A percentile compares a stretch with the other conserved stretches of the same genome.
Conservation (phyloP, 352 stramenopile genomes). For the Phytophthora megakarya region DNA sequence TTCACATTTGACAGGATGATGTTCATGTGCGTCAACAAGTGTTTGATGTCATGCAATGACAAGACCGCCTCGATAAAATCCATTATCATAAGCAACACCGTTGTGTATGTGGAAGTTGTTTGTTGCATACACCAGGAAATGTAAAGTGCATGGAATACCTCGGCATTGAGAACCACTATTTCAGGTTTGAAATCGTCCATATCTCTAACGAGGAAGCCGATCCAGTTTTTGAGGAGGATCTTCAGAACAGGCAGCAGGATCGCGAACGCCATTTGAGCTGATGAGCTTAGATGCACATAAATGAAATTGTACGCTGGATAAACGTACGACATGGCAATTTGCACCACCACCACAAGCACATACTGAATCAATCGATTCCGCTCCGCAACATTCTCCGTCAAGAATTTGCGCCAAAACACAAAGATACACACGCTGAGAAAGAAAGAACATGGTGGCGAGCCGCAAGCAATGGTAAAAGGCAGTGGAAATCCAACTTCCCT, state of each 20-base stretch:
- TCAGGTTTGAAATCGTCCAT: constrained; percentile 35
- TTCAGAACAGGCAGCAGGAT: constrained; percentile 30
- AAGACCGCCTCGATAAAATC: constrained; percentile 24
- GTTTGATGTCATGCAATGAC: constrained; percentile 5
- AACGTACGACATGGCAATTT: constrained; percentile 27
- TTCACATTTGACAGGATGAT: not conserved
- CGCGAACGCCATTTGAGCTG: constrained; percentile 15
- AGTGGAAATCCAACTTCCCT: constrained; percentile 31
- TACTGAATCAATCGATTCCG: constrained; percentile 14
- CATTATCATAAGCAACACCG: constrained; percentile 24
- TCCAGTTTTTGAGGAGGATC: constrained; percentile 28
- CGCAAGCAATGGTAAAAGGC: constrained; percentile 34
- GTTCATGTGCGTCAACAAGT: constrained; percentile 1
- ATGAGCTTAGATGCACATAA: constrained; percentile 14
- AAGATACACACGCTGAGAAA: constrained; percentile 8
- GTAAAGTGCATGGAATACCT: constrained; percentile 36
- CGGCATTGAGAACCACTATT: constrained; percentile 33
- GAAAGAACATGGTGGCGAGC: constrained; percentile 3
- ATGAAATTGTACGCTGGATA: constrained; percentile 34
- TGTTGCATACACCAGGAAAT: constrained; percentile 35
- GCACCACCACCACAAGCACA: constrained; percentile 15
- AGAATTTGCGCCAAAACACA: constrained; percentile 12
- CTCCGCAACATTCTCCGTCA: constrained; percentile 10
- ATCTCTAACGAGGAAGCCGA: constrained; percentile 21
- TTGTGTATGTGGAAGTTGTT: constrained; percentile 24